Conservation (phyloP, 768 basidiomycete genomes). For the Suillus subluteus region DNA sequence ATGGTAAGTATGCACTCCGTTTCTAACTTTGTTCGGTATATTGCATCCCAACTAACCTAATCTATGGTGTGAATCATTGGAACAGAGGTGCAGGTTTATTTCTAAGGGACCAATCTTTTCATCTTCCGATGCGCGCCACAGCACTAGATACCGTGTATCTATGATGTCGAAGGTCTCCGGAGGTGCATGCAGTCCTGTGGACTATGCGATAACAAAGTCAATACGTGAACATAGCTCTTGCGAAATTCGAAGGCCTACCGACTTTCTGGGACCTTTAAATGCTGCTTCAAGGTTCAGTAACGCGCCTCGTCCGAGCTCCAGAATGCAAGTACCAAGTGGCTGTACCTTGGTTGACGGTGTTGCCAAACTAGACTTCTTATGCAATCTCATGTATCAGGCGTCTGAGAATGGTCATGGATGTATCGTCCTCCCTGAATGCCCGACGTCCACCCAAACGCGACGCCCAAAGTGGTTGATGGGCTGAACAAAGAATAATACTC, state of each 20-base stretch:
- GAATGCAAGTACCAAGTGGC: not conserved
- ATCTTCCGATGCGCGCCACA: not conserved
- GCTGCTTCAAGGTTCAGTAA: not conserved
- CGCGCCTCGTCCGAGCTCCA: constrained; percentile 2
- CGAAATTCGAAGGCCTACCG: too few relatives aligned
- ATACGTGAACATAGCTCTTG: not conserved
- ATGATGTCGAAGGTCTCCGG: not conserved
- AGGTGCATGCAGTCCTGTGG: not conserved
- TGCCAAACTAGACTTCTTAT: not conserved
- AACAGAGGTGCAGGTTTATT: not conserved
- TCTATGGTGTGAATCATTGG: not conserved
- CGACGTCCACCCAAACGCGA: constrained; percentile 6
- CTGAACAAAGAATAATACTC: constrained; percentile 9
- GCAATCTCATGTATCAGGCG: constrained; percentile 1
- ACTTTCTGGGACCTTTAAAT: not conserved
- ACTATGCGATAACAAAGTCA: not conserved
- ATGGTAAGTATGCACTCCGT: not conserved
- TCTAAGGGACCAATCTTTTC: not conserved
- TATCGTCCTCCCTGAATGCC: constrained; percentile 5
- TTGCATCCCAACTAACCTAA: not conserved
- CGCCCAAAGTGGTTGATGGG: not conserved
- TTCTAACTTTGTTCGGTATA: not conserved
- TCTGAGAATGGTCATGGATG: not conserved
- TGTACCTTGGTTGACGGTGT: not conserved
- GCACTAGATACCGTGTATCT: not conserved